Base-by-base conservation (phyloP, 257 asterid genomes). In the Solanum dulcamara region DNA sequence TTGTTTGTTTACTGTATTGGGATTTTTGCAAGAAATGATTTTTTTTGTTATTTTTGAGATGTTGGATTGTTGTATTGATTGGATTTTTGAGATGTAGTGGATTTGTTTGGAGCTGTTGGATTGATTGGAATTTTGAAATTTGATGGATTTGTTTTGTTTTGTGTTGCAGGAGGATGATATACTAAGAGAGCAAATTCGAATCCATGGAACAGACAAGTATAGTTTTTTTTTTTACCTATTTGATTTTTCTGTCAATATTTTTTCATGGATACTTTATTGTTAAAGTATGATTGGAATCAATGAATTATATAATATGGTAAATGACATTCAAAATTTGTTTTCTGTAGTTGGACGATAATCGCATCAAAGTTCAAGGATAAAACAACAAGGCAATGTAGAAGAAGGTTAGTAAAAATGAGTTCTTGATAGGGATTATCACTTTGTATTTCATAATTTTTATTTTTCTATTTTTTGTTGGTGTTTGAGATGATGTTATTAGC, bases 311-410 rank as follows among this genome's bases (percentile, higher is more conserved):
- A 50, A 83, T 68, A 83, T 79, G 83, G 88, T 68, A 88, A 14
- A 53, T 88, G 89, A 86, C 83, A 85, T 59, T 83, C 55, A 48
- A 83, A 60, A 71, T 37, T 85, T 82, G 38, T 83, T 68, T 84
- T 68, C 42, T 59, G 87, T 89, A 97, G 98, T 91, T 97, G 99
- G 99, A 90, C 94, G 67, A 92, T 91, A 90, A 92, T 95, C 60
- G 99, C 99, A 46, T 95, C 98, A 0, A 95, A 95, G 48, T 97
- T 95, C 89, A 92, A 92, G 93, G 98, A 95, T 90, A 97, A 97
- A 89, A 92, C 99, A 77, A 94, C 98, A 64, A 95, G 99, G 90
- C 99, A 97, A 91, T 97, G 99, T 90, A 92, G 98, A 91, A 94
- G 99, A 88, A 95, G 98, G 98, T 95, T 84, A 89, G 90, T 91